A percentile compares a stretch with the other conserved stretches of the same genome.
Conservation (phyloP, 148 eudicot species). For the Hydrangea macrophylla region DNA sequence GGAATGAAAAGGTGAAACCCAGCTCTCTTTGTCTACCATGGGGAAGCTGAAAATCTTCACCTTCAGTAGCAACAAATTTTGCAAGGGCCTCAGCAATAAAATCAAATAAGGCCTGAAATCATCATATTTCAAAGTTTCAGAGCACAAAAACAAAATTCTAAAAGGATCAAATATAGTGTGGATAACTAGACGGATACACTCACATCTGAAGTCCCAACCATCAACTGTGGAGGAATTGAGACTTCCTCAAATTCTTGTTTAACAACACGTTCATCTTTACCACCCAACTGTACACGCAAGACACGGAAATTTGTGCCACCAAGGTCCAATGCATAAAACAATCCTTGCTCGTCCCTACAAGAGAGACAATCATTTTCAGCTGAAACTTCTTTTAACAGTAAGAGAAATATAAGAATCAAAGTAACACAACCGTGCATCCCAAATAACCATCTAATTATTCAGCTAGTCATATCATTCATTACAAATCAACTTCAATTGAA, state of each 20-base stretch:
- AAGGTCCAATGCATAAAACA: slow-evolving; percentile 95
- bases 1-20: slow-evolving; percentile 98
- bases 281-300: slow-evolving; percentile 80
- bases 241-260: slow-evolving; percentile 78
- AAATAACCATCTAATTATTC: too few relatives aligned
- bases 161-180: background rate
- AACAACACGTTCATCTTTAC: slow-evolving; percentile 57
- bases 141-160: slow-evolving; percentile 21
- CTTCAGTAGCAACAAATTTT: slow-evolving; percentile 83
- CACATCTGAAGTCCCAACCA: slow-evolving; percentile 85
- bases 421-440: too few relatives aligned
- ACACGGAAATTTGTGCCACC: slow-evolving; percentile 99
- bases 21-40: slow-evolving; percentile 88
- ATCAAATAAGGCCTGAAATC: slow-evolving; percentile 79
- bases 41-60: slow-evolving; percentile 67
- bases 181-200: slow-evolving; percentile 22
- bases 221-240: slow-evolving; percentile 79
- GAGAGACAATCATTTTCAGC: slow-evolving; percentile 14
- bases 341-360: slow-evolving; percentile 74
- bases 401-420: too few relatives aligned
- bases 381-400: background rate
- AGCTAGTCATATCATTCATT: too few relatives aligned
- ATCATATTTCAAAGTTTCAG: slow-evolving; percentile 17
- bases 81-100: slow-evolving; percentile 84
- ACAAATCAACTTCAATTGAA: too few relatives aligned